Base-by-base conservation (phyloP, 345 rosid genomes). In the Sisymbrium irio region DNA sequence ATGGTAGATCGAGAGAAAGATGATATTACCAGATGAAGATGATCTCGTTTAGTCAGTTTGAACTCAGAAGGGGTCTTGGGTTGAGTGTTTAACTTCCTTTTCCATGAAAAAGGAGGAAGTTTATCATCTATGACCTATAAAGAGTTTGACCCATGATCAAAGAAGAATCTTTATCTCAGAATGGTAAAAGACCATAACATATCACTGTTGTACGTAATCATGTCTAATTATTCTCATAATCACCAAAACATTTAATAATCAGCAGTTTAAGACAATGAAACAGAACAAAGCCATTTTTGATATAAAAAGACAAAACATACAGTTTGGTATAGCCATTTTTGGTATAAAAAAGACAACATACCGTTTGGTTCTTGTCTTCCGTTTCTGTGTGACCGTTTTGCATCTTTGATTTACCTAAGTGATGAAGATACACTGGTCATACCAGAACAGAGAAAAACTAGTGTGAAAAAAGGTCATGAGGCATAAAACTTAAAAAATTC, bases 31-130 rank as follows among this genome's bases (percentile, higher is more conserved):
- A 89, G 12, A 65, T 85, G 90, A 72, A 77, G 66, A 28, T 78
- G 69, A 32, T 87, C 90, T 67, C 78, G 62, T 33, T 83, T 75
- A 20, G 58, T 77, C 14, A 87, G 25, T 55, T 68, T 75, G 74
- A 85, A 83, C 27, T 36, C 70, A 6, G 54, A 14, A 62, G 91
- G 89, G 35, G 71, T 47, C 35, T 78, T 84, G 17, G 49, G 72
- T 36, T 69, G 77, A 54, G 78, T 62, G 40, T 81, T 79, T 64
- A 89, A 65, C 72, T 68, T 65, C 22, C 93, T 77, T 74, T 81
- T 79, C 96, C 96, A 89, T 63, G 89, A 81, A 45, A 87, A 25
- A 6, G 74, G 73, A 20, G 92, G 80, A 46, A 84, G 82, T 68
- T 65, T 71, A 3, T 80, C 89, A 19, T 69, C 74, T 58, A 69